phyloP scores from a whole-genome alignment of 1,284 basidiomycete genomes.

The Mycena sp. region DNA sequence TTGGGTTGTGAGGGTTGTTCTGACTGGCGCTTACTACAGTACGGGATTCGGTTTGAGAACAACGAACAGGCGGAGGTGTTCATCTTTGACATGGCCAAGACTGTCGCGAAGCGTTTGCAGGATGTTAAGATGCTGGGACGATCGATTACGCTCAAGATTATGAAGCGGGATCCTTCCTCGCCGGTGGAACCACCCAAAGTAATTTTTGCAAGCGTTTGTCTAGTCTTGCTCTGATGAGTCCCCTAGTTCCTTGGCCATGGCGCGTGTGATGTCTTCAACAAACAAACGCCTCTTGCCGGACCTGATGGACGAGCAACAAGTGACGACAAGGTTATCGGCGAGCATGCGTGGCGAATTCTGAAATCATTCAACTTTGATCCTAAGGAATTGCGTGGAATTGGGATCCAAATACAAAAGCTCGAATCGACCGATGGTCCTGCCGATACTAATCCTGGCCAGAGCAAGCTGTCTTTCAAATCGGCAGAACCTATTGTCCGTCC shows the following conservation, averaged over 20 bases:
- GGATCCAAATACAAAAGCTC: conserved; percentile 92
- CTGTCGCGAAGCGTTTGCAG: conserved; percentile 78
- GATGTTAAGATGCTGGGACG: conserved; percentile 75
- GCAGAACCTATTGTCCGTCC: conserved; percentile 30
- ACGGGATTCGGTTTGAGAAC: conserved; percentile 93
- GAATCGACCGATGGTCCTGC: conserved; percentile 54
- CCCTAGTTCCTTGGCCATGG: conserved; percentile 94
- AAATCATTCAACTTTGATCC: conserved; percentile 81
- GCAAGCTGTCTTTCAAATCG: conserved; percentile 61
- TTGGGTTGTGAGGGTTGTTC: conserved; percentile 29
- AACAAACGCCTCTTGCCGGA: conserved; percentile 69
- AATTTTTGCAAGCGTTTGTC: neutral
- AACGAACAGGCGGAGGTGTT: conserved; percentile 85
- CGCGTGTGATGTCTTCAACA: conserved; percentile 84
- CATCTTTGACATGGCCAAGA: conserved; percentile 77
- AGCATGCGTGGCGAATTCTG: conserved; percentile 84
- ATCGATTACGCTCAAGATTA: conserved; percentile 85
- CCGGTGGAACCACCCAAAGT: conserved; percentile 95
- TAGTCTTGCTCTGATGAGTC: conserved; percentile 1
- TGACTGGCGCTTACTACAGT: conserved; percentile 60
- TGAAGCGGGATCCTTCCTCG: conserved; percentile 88
- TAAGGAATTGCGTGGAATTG: conserved; percentile 91
- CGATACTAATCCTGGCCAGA: conserved; percentile 56
- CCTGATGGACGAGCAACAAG: conserved; percentile 76
- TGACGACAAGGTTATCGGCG: conserved; percentile 75